phyloP scores from a whole-genome alignment of 148 eudicot genomes.

The Persicaria tinctoria region DNA sequence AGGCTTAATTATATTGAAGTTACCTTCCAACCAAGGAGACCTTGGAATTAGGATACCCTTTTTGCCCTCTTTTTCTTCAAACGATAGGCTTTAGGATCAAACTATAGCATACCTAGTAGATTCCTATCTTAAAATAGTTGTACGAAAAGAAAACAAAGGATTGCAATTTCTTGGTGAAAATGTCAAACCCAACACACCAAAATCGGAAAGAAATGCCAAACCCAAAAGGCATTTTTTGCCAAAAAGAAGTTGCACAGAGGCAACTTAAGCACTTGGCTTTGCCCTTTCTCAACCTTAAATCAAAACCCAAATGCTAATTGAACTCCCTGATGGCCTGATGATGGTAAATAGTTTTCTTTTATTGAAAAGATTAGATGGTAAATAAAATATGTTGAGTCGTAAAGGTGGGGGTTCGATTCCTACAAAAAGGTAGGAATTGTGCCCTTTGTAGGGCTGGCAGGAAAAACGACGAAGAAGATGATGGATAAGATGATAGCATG shows the following conservation, averaged over 20 bases:
- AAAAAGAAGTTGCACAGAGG: constrained; percentile 6
- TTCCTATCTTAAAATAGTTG: background rate
- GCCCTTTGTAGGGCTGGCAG: no score
- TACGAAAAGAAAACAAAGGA: background rate
- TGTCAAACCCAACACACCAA: background rate
- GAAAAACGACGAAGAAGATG: no score
- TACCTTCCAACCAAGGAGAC: background rate
- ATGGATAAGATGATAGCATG: no score
- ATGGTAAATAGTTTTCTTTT: no score
- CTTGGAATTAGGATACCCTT: background rate
- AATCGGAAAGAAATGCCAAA: background rate
- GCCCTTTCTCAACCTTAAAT: background rate
- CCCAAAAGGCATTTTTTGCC: background rate
- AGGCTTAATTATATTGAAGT: background rate
- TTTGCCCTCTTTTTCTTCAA: background rate
- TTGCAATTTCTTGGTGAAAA: background rate
- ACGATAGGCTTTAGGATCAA: background rate
- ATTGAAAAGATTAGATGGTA: no score
- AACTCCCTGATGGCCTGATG: no score
- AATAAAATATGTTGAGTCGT: no score
- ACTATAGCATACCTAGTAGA: background rate
- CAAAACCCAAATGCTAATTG: no score
- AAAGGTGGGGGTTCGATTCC: no score
- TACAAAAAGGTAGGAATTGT: no score
- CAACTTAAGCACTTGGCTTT: constrained; percentile 9